Evolutionary conservation across 805 yeast species (phyloP).

Genomic region (Lipomyces yamadae): DNA sequence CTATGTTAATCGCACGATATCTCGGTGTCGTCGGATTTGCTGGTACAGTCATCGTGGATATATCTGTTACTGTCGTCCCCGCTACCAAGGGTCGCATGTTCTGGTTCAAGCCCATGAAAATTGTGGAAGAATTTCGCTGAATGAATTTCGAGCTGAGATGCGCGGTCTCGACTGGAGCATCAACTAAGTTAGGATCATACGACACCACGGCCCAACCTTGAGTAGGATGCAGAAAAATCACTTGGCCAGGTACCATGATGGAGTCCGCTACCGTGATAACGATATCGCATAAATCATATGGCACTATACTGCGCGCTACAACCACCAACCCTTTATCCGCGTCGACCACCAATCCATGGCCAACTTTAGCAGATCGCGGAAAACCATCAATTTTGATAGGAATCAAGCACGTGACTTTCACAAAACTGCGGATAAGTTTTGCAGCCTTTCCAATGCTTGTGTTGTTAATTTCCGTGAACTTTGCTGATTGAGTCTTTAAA

Average conservation of each 20-base stretch:
- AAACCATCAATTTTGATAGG: conserved; percentile 80
- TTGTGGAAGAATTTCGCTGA: conserved; percentile 73
- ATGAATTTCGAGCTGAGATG: conserved; percentile 60
- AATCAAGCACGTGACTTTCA: conserved; percentile 64
- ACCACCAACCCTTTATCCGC: conserved; percentile 78
- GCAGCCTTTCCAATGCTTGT: conserved; percentile 58
- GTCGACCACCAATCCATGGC: conserved; percentile 82
- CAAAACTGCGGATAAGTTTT: conserved; percentile 67
- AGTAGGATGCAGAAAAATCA: conserved; percentile 83
- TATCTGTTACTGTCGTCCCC: conserved; percentile 75
- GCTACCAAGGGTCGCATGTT: conserved; percentile 71
- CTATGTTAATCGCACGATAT: conserved; percentile 83
- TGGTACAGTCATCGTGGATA: conserved; percentile 75
- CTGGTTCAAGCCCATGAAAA: conserved; percentile 81
- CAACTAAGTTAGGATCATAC: conserved; percentile 76
- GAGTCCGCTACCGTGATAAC: conserved; percentile 84
- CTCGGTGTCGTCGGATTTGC: conserved; percentile 71
- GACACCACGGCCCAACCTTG: conserved; percentile 82
- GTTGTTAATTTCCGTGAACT: conserved; percentile 47
- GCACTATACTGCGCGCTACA: conserved; percentile 76
- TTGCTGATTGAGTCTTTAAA: conserved; percentile 64
- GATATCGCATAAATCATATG: conserved; percentile 81
- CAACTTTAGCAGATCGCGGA: conserved; percentile 62
- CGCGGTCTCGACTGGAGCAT: conserved; percentile 75
- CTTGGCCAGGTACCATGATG: conserved; percentile 75